phyloP scores from a whole-genome alignment of 23 red algal genomes.

The Porphyridium purpureum region DNA sequence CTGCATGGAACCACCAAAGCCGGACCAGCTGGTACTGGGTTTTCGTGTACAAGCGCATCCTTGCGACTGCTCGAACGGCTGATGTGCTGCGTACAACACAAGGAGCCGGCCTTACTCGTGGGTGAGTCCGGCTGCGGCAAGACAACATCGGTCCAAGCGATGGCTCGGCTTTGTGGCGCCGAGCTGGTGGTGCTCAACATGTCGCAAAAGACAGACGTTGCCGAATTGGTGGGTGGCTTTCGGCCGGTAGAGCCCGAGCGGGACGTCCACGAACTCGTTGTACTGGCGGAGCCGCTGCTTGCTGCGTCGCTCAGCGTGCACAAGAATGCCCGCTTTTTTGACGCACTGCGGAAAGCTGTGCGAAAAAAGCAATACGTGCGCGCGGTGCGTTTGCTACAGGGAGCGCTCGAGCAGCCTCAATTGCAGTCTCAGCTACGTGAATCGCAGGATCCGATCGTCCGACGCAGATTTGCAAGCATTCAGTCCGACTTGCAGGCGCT shows the following conservation, averaged over 20 bases:
- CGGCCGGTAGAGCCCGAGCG: conserved; percentile 23
- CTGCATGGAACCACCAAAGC: background rate
- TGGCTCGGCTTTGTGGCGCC: conserved; percentile 27
- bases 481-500: conserved; percentile 11
- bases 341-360: conserved; percentile 12
- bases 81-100: conserved; percentile 22
- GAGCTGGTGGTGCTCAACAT: conserved; percentile 81
- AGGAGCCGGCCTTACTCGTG: conserved; percentile 56
- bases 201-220: conserved; percentile 72
- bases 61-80: conserved; percentile 38
- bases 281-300: conserved; percentile 25
- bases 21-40: background rate
- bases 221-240: conserved; percentile 74
- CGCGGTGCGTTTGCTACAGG: conserved; percentile 20
- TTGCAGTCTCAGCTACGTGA: background rate
- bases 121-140: conserved; percentile 92
- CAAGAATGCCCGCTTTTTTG: conserved; percentile 45
- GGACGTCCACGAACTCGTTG: conserved; percentile 8
- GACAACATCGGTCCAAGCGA: conserved; percentile 54
- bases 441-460: background rate
- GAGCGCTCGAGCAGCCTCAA: conserved; percentile 20
- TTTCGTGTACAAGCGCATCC: conserved; percentile 35
- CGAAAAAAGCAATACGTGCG: conserved; percentile 4
- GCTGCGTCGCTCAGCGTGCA: conserved; percentile 9
- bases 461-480: conserved; percentile 12